Evolutionary conservation across 208 protist species (phyloP).

Genomic region (Naegleria fowleri): DNA sequence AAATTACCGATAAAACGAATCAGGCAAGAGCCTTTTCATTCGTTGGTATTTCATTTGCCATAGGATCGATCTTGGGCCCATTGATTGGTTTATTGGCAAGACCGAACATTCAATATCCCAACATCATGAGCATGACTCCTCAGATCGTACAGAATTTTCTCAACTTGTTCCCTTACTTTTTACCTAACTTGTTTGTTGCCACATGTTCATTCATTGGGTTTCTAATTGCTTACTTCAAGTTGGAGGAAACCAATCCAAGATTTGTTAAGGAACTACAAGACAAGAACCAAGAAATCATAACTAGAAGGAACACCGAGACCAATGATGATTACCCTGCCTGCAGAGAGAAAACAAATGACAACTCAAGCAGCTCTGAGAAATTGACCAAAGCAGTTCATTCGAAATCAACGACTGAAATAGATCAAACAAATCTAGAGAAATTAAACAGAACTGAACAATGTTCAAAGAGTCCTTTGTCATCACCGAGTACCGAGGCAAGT

Average conservation of each 20-base stretch:
- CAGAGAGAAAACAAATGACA: too few relatives aligned
- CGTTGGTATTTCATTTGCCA: background rate
- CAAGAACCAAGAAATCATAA: background rate
- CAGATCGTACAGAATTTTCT: background rate
- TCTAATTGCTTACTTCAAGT: background rate
- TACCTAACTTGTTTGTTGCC: background rate
- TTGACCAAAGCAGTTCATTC: too few relatives aligned
- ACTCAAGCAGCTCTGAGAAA: too few relatives aligned
- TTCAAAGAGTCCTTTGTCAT: too few relatives aligned
- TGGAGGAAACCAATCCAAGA: background rate
- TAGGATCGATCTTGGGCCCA: background rate
- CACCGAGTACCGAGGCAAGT: too few relatives aligned
- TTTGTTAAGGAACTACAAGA: background rate
- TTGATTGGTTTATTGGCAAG: background rate
- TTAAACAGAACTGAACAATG: too few relatives aligned
- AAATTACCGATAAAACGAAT: slow-evolving; percentile 7
- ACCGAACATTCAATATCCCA: background rate
- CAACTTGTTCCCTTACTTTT: background rate
- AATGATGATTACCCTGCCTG: too few relatives aligned
- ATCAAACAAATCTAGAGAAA: too few relatives aligned
- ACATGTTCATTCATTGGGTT: background rate
- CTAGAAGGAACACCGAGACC: too few relatives aligned
- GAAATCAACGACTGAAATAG: too few relatives aligned
- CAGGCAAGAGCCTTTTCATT: slow-evolving; percentile 15
- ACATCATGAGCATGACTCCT: background rate